These are phyloP conservation scores for Albatrellus ellisii DNA, from an alignment of 768 basidiomycete species.

Conservation along the genomic window DNA sequence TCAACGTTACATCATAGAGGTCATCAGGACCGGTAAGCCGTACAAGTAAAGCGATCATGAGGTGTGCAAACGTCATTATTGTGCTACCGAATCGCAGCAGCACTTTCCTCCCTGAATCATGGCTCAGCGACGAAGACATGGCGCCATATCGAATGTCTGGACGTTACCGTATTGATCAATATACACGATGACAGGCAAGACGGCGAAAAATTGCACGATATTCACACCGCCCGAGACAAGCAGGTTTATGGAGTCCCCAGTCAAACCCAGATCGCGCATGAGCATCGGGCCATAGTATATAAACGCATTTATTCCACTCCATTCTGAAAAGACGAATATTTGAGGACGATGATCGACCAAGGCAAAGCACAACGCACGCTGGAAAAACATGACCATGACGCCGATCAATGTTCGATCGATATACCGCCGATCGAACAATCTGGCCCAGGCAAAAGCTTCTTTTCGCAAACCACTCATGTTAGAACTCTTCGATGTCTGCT, in stretches of 20 bases:
- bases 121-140: not conserved
- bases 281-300: conserved; percentile 74
- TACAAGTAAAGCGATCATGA: conserved; percentile 53
- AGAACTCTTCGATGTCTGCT: conserved; percentile 21
- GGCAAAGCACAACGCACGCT: conserved; percentile 38
- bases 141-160: conserved; percentile 1
- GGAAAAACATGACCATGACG: conserved; percentile 69
- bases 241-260: conserved; percentile 43
- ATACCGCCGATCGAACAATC: conserved; percentile 40
- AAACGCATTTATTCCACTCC: conserved; percentile 79
- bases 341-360: not conserved
- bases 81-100: conserved; percentile 52
- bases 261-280: conserved; percentile 48
- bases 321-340: conserved; percentile 34
- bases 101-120: conserved; percentile 44
- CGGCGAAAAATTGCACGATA: conserved; percentile 65
- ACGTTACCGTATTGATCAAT: conserved; percentile 51
- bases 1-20: too few species aligned
- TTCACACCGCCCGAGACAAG: conserved; percentile 71
- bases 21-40: conserved; percentile 2
- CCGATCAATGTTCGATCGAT: conserved; percentile 55
- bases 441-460: conserved; percentile 39
- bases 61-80: conserved; percentile 52
- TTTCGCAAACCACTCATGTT: conserved; percentile 4
- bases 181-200: conserved; percentile 56